Base-by-base conservation (phyloP, 2,329 filamentous ascomycete species). In the Cyphellophora attinorum region DNA sequence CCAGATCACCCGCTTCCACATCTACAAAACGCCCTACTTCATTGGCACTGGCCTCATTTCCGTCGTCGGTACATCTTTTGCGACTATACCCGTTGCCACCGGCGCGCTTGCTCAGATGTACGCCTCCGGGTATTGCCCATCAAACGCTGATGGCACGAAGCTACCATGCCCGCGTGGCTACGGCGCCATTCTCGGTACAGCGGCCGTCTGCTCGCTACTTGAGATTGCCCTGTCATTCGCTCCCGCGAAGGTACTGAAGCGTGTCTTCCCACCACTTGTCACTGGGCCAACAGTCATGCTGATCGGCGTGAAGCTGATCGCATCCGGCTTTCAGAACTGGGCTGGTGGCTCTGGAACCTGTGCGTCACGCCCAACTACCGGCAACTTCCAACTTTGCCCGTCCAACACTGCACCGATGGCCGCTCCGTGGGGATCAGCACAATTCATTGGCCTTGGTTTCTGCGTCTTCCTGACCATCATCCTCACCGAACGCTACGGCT, bases 381-480 rank as follows among this genome's bases (percentile, higher is more conserved):
- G 72, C 19, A 51, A 68, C 43, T 72, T 68, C 58, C 48, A 55
- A 6, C 56, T 81, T 6, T 82, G 78, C 44, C 74, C 75, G 0
- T 65, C 53, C 42, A 69, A 68, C 18, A 60, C 58, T 28, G 76
- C 77, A 2, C 76, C 78, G 0, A 72, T 70, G 33, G 64, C 79
- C 13, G 57, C 81, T 4, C 72, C 63, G 4, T 76, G 75, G 75
- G 72, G 75, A 16, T 67, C 66, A 33, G 74, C 76, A 1, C 68
- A 79, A 51, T 78, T 77, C 47, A 74, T 81, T 35, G 76, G 76
- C 0, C 67, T 81, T 0, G 78, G 78, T 0, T 81, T 81, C 57
- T 63, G 70, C 18, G 77, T 81, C 36, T 81, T 81, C 50, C 55
- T 78, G 16, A 76, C 74, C 2, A 80, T 82, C 46, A 76, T 81